These are phyloP conservation scores for Monilinia laxa DNA, from an alignment of 2,329 filamentous ascomycete genomes.

Conservation along the genomic window DNA sequence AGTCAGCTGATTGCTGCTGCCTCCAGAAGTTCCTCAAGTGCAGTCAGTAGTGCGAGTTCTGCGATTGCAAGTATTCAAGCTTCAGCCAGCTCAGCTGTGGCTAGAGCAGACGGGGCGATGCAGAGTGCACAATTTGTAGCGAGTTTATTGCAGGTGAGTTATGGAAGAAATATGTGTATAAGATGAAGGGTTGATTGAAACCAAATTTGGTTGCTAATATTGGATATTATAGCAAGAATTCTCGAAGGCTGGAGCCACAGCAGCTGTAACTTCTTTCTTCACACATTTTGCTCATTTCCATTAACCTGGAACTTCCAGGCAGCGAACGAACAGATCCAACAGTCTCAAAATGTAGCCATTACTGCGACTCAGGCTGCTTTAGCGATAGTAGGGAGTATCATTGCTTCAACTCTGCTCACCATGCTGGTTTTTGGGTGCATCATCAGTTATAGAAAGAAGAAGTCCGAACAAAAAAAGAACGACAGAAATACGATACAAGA, in stretches of 20 bases:
- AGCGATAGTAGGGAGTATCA: constrained; percentile 46
- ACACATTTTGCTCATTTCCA: neutral
- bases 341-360: constrained; percentile 43
- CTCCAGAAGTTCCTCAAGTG: constrained; percentile 32
- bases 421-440: constrained; percentile 44
- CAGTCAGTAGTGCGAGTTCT: constrained; percentile 33
- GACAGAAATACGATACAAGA: neutral
- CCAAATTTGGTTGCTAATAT: neutral
- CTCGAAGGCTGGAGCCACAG: neutral
- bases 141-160: constrained; percentile 32
- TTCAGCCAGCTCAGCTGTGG: constrained; percentile 32
- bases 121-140: constrained; percentile 31
- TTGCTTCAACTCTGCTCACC: constrained; percentile 46
- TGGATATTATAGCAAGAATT: neutral
- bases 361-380: constrained; percentile 46
- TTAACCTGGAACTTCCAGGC: neutral
- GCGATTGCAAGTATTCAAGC: constrained; percentile 31
- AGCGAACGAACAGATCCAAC: constrained; percentile 24
- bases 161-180: neutral
- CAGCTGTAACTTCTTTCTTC: neutral
- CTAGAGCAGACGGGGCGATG: constrained; percentile 31
- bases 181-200: no score
- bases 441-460: constrained; percentile 37
- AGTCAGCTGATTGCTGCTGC: constrained; percentile 34
- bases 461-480: constrained; percentile 5